Conservation (phyloP, 2,329 filamentous ascomycete genomes). For the Neopestalotiopsis rosae region DNA sequence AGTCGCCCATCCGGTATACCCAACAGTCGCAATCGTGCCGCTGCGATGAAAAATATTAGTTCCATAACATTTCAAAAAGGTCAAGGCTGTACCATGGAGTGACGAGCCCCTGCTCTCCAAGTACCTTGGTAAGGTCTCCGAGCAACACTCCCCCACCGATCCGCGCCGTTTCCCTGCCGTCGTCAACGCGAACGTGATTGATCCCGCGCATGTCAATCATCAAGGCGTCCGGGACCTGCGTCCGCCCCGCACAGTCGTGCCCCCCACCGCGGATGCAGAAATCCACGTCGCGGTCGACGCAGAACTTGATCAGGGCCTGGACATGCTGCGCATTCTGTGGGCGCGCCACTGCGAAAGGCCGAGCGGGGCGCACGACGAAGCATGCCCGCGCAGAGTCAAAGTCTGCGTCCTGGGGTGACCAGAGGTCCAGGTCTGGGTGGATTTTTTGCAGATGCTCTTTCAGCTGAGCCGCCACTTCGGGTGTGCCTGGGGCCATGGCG, state of each 20-base stretch:
- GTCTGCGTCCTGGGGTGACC: background rate
- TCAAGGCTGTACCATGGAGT: slow-evolving; percentile 30
- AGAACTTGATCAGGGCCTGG: slow-evolving; percentile 25
- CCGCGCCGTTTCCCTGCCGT: slow-evolving; percentile 33
- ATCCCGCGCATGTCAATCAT: slow-evolving; percentile 45
- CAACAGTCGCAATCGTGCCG: slow-evolving; percentile 33
- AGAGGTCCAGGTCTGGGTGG: background rate
- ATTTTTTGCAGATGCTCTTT: background rate
- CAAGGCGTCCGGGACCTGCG: slow-evolving; percentile 36
- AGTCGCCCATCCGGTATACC: slow-evolving; percentile 40
- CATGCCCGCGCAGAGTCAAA: slow-evolving; percentile 27
- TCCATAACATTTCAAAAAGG: background rate
- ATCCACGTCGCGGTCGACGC: slow-evolving; percentile 25
- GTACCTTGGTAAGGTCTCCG: slow-evolving; percentile 30
- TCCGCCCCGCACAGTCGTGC: slow-evolving; percentile 40
- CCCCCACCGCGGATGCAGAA: slow-evolving; percentile 39
- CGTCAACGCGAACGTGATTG: slow-evolving; percentile 33
- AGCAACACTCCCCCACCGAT: slow-evolving; percentile 43
- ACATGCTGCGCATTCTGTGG: slow-evolving; percentile 27
- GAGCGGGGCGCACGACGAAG: slow-evolving; percentile 21
- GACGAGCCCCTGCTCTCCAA: slow-evolving; percentile 35
- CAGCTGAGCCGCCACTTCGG: background rate
- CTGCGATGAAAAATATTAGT: background rate
- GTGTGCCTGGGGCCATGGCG: background rate
- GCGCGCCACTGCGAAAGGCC: slow-evolving; percentile 28